Evolutionary conservation across 352 stramenopile species (phyloP).

Genomic region (Blastocystis sp.): DNA sequence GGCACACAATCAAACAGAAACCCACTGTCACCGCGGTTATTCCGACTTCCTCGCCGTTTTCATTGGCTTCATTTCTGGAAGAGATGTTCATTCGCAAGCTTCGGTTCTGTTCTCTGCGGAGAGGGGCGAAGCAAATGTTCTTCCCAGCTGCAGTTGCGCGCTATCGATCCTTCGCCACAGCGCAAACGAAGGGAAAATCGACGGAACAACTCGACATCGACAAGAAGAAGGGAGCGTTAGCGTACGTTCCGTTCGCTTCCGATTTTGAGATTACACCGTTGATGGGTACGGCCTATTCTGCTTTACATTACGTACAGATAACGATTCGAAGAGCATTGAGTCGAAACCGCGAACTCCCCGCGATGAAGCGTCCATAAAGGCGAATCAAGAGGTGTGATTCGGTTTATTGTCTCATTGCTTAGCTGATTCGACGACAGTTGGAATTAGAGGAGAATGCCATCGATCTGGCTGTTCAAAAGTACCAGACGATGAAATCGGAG

Average conservation of each 20-base stretch:
- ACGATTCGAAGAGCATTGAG: not conserved
- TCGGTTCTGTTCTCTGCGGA: not conserved
- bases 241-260: slow-evolving; percentile 20
- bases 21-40: too few relatives aligned
- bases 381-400: slow-evolving; percentile 19
- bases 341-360: not conserved
- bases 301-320: not conserved
- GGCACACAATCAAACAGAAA: too few relatives aligned
- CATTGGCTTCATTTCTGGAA: too few relatives aligned
- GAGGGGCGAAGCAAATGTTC: not conserved
- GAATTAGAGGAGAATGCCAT: slow-evolving; percentile 55
- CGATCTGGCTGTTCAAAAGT: slow-evolving; percentile 50
- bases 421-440: slow-evolving; percentile 41
- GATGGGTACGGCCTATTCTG: not conserved
- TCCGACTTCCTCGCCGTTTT: too few relatives aligned
- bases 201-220: slow-evolving; percentile 47
- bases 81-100: not conserved
- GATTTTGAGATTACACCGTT: slow-evolving; percentile 37
- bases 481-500: slow-evolving; percentile 43
- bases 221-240: slow-evolving; percentile 49
- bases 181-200: not conserved
- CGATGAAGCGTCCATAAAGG: not conserved
- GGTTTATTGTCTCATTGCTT: not conserved
- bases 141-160: not conserved
- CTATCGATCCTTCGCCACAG: not conserved